A percentile compares a stretch with the other conserved stretches of the same genome.
Evolutionary conservation across 2,329 filamentous ascomycete genomes (phyloP).

Genomic region (Colletotrichum gloeosporioides): DNA sequence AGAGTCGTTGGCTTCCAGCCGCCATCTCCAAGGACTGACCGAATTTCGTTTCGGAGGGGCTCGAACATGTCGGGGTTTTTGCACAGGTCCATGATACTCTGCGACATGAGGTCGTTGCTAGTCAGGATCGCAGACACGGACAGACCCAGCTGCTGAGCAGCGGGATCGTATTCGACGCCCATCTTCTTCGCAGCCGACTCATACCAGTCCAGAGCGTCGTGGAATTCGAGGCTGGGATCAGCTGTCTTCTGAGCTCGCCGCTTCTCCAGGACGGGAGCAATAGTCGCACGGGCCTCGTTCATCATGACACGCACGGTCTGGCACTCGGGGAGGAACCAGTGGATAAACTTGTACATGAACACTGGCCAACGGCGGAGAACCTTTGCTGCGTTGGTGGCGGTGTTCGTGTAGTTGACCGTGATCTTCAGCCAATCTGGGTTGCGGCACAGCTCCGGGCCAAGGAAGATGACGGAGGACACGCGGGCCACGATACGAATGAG

Average conservation of each 20-base stretch:
- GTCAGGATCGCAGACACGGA: conserved; percentile 27
- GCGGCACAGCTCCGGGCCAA: conserved; percentile 24
- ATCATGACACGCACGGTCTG: conserved; percentile 11
- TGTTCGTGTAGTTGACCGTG: conserved; percentile 11
- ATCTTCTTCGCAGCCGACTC: neutral
- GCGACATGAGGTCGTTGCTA: conserved; percentile 26
- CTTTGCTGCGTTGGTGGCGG: neutral
- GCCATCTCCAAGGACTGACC: neutral
- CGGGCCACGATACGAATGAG: conserved; percentile 18
- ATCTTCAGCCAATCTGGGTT: conserved; percentile 25
- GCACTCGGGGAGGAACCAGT: conserved; percentile 25
- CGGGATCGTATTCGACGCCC: neutral
- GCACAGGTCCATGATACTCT: conserved; percentile 25
- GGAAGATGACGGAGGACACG: conserved; percentile 27
- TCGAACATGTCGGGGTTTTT: conserved; percentile 23
- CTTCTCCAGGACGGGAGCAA: conserved; percentile 21
- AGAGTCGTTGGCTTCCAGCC: neutral
- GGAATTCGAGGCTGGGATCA: neutral
- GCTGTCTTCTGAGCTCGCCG: conserved; percentile 17
- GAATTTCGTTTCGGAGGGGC: conserved; percentile 26
- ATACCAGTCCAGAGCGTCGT: conserved; percentile 28
- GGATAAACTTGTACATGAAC: conserved; percentile 17
- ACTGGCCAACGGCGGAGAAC: conserved; percentile 22
- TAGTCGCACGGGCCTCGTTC: neutral
- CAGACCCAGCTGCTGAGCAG: conserved; percentile 23